A percentile compares a stretch with the other conserved stretches of the same genome.
phyloP scores from a whole-genome alignment of 164 flowering plant species.

The Annona squamosa region DNA sequence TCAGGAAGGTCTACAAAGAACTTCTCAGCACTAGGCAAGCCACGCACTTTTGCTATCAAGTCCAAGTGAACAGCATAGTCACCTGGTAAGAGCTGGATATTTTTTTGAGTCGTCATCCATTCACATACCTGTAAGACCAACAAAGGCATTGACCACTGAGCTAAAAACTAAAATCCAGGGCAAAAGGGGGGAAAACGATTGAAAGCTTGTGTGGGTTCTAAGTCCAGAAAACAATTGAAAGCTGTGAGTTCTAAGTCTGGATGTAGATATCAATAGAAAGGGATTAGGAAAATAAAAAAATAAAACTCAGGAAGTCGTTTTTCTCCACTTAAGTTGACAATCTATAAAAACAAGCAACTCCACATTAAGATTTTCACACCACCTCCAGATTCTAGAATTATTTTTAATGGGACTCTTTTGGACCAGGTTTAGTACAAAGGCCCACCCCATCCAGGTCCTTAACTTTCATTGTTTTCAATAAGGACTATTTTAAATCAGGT shows the following conservation, averaged over 20 bases:
- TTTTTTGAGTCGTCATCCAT: constrained; percentile 72
- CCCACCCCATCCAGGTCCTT: too few relatives aligned
- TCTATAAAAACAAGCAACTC: too few relatives aligned
- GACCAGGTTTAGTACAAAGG: too few relatives aligned
- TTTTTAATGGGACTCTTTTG: neutral
- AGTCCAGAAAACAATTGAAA: neutral
- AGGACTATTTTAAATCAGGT: too few relatives aligned
- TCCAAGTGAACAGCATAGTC: constrained; percentile 96
- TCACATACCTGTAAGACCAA: constrained; percentile 64
- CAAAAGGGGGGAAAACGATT: neutral
- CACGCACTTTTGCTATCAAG: constrained; percentile 79
- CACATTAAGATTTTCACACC: too few relatives aligned
- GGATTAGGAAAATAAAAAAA: neutral
- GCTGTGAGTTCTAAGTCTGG: neutral
- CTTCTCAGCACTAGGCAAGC: constrained; percentile 74
- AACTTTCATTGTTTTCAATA: too few relatives aligned
- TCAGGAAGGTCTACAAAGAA: constrained; percentile 85
- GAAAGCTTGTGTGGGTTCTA: neutral
- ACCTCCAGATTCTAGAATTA: neutral
- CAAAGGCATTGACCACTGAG: neutral
- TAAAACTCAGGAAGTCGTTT: neutral
- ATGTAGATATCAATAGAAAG: neutral
- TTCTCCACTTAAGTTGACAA: too few relatives aligned
- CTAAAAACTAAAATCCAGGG: neutral
- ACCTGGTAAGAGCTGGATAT: constrained; percentile 64